Evolutionary conservation across 169 alveolate species (phyloP).

Genomic region (Plasmodium vinckei): DNA sequence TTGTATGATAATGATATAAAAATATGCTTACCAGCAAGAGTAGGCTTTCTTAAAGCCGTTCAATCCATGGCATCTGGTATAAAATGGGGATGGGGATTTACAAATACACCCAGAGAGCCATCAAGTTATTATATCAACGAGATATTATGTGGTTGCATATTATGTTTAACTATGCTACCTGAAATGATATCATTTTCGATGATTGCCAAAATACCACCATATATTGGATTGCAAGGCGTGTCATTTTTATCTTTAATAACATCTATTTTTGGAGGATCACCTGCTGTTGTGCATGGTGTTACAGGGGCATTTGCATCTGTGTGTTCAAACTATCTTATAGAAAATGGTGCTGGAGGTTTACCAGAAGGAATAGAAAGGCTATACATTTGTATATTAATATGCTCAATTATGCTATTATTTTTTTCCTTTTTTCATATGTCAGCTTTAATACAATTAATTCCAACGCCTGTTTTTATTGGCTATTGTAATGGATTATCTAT

Average conservation of each 20-base stretch:
- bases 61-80: slow-evolving; percentile 57
- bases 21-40: slow-evolving; percentile 65
- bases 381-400: slow-evolving; percentile 77
- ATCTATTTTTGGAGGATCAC: slow-evolving; percentile 86
- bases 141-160: slow-evolving; percentile 82
- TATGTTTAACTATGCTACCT: slow-evolving; percentile 88
- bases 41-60: slow-evolving; percentile 50
- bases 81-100: slow-evolving; percentile 78
- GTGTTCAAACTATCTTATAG: slow-evolving; percentile 80
- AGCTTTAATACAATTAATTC: slow-evolving; percentile 83
- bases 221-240: slow-evolving; percentile 86
- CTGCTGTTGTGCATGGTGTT: slow-evolving; percentile 86
- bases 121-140: slow-evolving; percentile 83
- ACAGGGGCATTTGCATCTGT: slow-evolving; percentile 86
- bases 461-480: slow-evolving; percentile 88
- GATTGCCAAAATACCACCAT: slow-evolving; percentile 87
- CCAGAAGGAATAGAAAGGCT: slow-evolving; percentile 73
- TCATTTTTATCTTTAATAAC: slow-evolving; percentile 86
- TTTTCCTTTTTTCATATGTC: slow-evolving; percentile 85
- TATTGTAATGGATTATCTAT: slow-evolving; percentile 87
- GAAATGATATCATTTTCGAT: slow-evolving; percentile 86
- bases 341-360: slow-evolving; percentile 18
- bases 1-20: slow-evolving; percentile 67
- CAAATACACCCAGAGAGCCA: slow-evolving; percentile 70
- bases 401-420: slow-evolving; percentile 79